Evolutionary conservation across 139 green algal species (phyloP).

Genomic region (Chlamydomonas eustigma): DNA sequence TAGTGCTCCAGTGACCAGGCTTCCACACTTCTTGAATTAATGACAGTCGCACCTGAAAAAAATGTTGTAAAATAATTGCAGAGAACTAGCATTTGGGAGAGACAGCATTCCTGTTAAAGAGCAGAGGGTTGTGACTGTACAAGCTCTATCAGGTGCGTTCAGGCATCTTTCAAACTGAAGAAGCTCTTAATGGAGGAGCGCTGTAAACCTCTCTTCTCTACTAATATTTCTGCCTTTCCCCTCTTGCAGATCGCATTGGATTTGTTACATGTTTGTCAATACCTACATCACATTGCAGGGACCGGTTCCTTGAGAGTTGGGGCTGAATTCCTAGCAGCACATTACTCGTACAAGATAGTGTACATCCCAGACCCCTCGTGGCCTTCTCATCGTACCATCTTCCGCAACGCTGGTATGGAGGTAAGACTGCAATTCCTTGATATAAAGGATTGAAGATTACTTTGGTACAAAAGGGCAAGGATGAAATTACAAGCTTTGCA

Average conservation of each 20-base stretch:
- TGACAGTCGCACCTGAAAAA: too few relatives aligned
- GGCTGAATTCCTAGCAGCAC: slow-evolving; percentile 65
- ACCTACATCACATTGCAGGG: slow-evolving; percentile 29
- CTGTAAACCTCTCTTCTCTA: too few relatives aligned
- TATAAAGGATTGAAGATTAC: too few relatives aligned
- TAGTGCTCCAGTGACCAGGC: too few relatives aligned
- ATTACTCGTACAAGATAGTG: slow-evolving; percentile 51
- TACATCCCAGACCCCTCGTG: slow-evolving; percentile 81
- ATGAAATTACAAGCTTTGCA: too few relatives aligned
- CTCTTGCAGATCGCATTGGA: too few relatives aligned
- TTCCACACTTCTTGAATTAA: too few relatives aligned
- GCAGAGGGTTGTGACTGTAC: slow-evolving; percentile 60
- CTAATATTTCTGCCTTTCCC: too few relatives aligned
- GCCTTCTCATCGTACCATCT: slow-evolving; percentile 81
- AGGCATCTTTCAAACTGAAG: too few relatives aligned
- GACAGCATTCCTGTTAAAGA: slow-evolving; percentile 36
- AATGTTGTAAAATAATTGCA: neutral
- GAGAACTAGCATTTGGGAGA: slow-evolving; percentile 67
- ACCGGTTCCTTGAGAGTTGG: slow-evolving; percentile 76
- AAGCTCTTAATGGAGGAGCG: too few relatives aligned
- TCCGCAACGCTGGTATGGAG: slow-evolving; percentile 56
- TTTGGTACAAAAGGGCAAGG: neutral
- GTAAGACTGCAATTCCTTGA: too few relatives aligned
- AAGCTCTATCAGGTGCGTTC: slow-evolving; percentile 63
- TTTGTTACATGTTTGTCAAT: too few relatives aligned